Evolutionary conservation across 1,284 basidiomycete genomes (phyloP), one percentile per base, ranked within the genome.

Genomic region (Ustilago bromivora): DNA sequence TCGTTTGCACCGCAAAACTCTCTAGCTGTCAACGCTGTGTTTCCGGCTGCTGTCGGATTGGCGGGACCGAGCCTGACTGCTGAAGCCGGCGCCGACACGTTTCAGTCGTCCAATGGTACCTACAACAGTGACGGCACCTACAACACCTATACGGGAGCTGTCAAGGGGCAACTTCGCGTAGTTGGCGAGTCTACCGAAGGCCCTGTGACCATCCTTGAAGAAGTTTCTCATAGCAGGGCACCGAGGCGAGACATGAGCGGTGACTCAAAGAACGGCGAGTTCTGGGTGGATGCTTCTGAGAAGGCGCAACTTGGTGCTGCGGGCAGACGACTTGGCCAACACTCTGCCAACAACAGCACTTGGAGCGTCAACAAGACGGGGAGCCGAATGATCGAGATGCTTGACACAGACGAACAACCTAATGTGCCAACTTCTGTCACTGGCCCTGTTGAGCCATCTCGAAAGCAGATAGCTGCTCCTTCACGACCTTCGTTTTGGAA

Each of bases 381-480:
- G 15, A 73, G 71, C 43, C 61, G 71, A 15, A 58, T 73, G 71
- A 64, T 73, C 38, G 71, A 73, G 54, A 67, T 73, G 71, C 61
- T 73, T 13, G 71, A 73, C 23, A 17, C 31, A 11, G 60, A 66
- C 7, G 70, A 67, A 53, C 71, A 64, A 35, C 64, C 70, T 0
- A 11, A 56, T 1, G 60, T 66, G 17, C 69, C 69, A 12, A 46
- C 54, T 23, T 66, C 56, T 10, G 63, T 71, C 56, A 63, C 70
- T 36, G 70, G 61, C n/a, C 57, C 47, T 5, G 65, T 63, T 23
- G 59, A 64, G 58, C 59, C 59, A 35, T 52, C 46, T 35, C 15
- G 31, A 34, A 66, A 61, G 47, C 65, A 53, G 35, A 35, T 57
- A 13, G 38, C 57, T 2, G 36, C 61, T n/a, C 53, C 70, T 11